Evolutionary conservation across 306 rosid genomes (phyloP), one percentile per base, ranked within the genome.

Genomic region (peach (Prunus persica)): DNA sequence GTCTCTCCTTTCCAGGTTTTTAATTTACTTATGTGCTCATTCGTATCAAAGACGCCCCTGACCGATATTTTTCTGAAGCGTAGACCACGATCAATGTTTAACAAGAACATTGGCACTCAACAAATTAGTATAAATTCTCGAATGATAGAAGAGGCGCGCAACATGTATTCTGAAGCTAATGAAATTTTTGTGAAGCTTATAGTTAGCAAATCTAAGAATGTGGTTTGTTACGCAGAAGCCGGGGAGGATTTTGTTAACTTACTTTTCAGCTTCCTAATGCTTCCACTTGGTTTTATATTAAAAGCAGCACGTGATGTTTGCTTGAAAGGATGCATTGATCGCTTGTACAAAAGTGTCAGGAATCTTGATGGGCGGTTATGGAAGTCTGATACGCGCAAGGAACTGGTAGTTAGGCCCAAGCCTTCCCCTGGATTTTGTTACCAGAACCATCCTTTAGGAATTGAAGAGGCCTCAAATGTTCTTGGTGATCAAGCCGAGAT

Each of bases 171-270:
- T 19, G 67, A 71, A 18, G 22, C 2, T 2, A 20, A 16, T 4
- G 8, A 1, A 0, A 34, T 78, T 38, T 4, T 28, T 8, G 6
- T 78, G 10, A 78, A 71, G 67, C 22, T 78, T 20, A 32, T 78
- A 2, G 25, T 52, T 11, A 63, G 57, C 77, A 78, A 78, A 41
- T 78, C 82, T 11, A 64, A 50, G 70, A 78, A 50, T 2, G 12
- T 50, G 20, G 58, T 78, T 71, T 78, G 77, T 27, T 78, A 78
- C 18, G 72, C 82, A 5, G 77, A 78, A 34, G 72, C 72, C 2
- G 43, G 43, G 43, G 43, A 34, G 9, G 43, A 6, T 34, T 34
- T 34, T 34, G 43, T 34, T 34, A 34, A 34, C 43, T 34, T 34
- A 34, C 43, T 34, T 34, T 34, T 34, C 43, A 34, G 81, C 15